These are phyloP conservation scores for Heterococcus sp. DNA, from an alignment of 108 stramenopile genomes.

Conservation along the genomic window DNA sequence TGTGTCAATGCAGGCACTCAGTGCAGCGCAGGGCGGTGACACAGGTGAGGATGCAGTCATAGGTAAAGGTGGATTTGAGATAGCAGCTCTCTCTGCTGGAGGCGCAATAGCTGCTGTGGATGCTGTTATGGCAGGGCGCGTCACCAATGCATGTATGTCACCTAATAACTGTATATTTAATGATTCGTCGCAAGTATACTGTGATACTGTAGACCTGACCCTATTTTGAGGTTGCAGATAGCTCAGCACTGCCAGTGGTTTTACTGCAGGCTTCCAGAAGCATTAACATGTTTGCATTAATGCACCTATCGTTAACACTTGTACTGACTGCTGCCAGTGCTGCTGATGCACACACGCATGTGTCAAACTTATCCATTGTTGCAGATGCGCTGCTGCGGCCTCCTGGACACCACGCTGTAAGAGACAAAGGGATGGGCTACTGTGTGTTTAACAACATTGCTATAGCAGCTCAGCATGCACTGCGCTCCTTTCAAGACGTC, in stretches of 20 bases:
- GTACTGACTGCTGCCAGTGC: no score
- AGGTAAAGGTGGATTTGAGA: constrained; percentile 5
- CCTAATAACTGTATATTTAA: no score
- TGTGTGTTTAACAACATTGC: constrained; percentile 84
- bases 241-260: no score
- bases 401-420: constrained; percentile 82
- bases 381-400: constrained; percentile 69
- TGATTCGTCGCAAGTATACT: no score
- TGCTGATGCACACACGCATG: no score
- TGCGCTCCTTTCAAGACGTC: constrained; percentile 11
- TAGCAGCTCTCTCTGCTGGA: constrained; percentile 20
- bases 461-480: constrained; percentile 67
- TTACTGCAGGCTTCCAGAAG: no score
- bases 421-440: constrained; percentile 65
- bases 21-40: constrained; percentile 8
- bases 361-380: no score
- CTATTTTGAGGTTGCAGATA: no score
- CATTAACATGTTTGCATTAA: no score
- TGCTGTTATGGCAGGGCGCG: background rate
- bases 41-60: constrained; percentile 10
- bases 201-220: no score
- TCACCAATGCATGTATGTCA: background rate
- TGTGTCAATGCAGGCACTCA: background rate
- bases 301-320: no score
- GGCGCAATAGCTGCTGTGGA: constrained; percentile 17